phyloP scores from a whole-genome alignment of 2,329 filamentous ascomycete species.

The Ascomycota sp. region DNA sequence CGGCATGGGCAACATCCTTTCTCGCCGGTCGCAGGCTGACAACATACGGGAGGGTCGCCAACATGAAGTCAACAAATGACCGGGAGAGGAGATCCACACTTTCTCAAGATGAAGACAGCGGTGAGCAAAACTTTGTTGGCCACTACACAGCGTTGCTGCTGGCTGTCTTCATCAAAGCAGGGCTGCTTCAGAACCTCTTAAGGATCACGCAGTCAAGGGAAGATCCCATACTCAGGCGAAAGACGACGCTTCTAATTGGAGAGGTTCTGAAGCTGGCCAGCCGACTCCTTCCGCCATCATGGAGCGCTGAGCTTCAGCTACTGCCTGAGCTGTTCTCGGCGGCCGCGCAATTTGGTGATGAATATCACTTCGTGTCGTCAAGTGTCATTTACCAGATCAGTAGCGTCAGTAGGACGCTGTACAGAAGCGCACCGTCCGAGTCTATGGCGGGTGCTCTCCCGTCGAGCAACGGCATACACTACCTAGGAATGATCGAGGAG shows the following conservation, averaged over 20 bases:
- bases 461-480: constrained; percentile 23
- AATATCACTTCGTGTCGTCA: constrained; percentile 61
- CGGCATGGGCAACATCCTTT: constrained; percentile 83
- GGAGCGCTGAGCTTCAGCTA: constrained; percentile 71
- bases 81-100: constrained; percentile 28
- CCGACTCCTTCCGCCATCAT: constrained; percentile 58
- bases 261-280: constrained; percentile 82
- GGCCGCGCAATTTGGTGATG: constrained; percentile 49
- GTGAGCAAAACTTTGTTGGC: constrained; percentile 69
- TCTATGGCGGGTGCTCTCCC: constrained; percentile 17
- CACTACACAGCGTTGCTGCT: constrained; percentile 85
- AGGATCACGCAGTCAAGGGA: constrained; percentile 48
- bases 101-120: constrained; percentile 43
- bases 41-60: constrained; percentile 87
- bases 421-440: constrained; percentile 45
- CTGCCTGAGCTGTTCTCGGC: constrained; percentile 68
- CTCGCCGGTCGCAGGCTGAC: constrained; percentile 81
- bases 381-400: constrained; percentile 95
- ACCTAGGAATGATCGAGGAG: constrained; percentile 32
- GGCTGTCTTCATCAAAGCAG: constrained; percentile 66
- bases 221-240: constrained; percentile 55
- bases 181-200: constrained; percentile 41
- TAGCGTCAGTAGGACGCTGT: constrained; percentile 83
- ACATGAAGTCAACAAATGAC: constrained; percentile 43
- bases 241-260: constrained; percentile 75